phyloP scores from a whole-genome alignment of 129 eudicot species.

The Chrysanthemum makinoi region DNA sequence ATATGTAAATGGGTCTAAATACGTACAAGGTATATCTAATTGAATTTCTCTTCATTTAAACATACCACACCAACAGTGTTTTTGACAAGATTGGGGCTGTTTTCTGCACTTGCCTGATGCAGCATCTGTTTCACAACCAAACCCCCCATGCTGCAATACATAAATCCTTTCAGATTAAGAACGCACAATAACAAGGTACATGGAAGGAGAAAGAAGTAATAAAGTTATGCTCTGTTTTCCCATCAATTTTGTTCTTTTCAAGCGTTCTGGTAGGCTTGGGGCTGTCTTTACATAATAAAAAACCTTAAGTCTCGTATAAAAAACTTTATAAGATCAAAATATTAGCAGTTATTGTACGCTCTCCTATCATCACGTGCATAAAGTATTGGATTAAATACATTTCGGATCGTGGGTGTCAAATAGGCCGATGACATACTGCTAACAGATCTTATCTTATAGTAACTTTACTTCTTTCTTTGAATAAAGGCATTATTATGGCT shows the following conservation, averaged over 20 bases:
- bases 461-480: not conserved
- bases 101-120: conserved; percentile 77
- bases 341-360: conserved; percentile 2
- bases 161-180: not conserved
- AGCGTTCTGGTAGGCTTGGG: conserved; percentile 7
- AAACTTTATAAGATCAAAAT: not conserved
- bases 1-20: too few species aligned
- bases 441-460: conserved; percentile 10
- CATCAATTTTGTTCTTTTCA: not conserved
- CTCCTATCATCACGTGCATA: not conserved
- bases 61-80: conserved; percentile 96
- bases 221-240: not conserved
- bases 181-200: not conserved
- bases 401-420: conserved; percentile 1
- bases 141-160: conserved; percentile 87
- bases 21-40: not conserved
- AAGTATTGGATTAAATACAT: not conserved
- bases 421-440: conserved; percentile 6
- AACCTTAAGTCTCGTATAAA: too few species aligned
- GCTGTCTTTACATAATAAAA: not conserved
- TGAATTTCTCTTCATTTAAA: not conserved
- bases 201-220: not conserved
- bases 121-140: conserved; percentile 98
- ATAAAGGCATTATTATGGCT: not conserved
- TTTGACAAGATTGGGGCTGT: conserved; percentile 65